These are phyloP conservation scores for Sporothrix brunneoviolacea DNA, from an alignment of 2,329 filamentous ascomycete species.

Conservation along the genomic window DNA sequence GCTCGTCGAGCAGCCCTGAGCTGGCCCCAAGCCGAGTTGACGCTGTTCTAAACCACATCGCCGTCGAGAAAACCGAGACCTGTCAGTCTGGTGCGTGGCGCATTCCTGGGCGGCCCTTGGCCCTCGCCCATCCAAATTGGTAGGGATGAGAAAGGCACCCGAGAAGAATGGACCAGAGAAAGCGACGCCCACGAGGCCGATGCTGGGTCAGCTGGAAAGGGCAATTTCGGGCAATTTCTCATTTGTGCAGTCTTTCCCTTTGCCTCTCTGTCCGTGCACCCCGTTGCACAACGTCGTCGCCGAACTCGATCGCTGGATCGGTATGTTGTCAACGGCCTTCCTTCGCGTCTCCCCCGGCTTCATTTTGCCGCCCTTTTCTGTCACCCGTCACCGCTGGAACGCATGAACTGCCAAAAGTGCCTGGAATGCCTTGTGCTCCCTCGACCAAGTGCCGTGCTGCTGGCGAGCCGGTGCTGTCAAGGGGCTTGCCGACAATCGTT, in stretches of 20 bases:
- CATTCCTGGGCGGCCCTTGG: slow-evolving; percentile 1
- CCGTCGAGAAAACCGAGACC: not conserved
- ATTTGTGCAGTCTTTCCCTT: not conserved
- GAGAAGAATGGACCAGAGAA: not conserved
- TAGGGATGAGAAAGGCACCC: too few relatives aligned
- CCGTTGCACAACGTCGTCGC: too few relatives aligned
- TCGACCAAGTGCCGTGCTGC: not conserved
- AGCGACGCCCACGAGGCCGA: not conserved
- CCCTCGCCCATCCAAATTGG: too few relatives aligned
- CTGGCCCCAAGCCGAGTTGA: too few relatives aligned
- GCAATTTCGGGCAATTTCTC: too few relatives aligned
- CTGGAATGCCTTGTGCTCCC: not conserved
- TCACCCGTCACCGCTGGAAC: not conserved
- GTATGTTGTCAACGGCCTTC: not conserved
- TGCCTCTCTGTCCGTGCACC: too few relatives aligned
- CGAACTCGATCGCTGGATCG: too few relatives aligned
- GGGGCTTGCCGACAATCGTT: not conserved
- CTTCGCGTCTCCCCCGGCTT: not conserved
- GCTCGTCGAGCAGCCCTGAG: too few relatives aligned
- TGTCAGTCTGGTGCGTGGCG: not conserved
- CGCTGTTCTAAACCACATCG: too few relatives aligned
- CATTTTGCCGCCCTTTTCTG: not conserved
- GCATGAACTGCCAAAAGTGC: not conserved
- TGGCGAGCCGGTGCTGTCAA: not conserved
- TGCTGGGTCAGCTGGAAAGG: too few relatives aligned